phyloP scores from a whole-genome alignment of 805 yeast genomes.

The Wilhelminamyces savonicus region DNA sequence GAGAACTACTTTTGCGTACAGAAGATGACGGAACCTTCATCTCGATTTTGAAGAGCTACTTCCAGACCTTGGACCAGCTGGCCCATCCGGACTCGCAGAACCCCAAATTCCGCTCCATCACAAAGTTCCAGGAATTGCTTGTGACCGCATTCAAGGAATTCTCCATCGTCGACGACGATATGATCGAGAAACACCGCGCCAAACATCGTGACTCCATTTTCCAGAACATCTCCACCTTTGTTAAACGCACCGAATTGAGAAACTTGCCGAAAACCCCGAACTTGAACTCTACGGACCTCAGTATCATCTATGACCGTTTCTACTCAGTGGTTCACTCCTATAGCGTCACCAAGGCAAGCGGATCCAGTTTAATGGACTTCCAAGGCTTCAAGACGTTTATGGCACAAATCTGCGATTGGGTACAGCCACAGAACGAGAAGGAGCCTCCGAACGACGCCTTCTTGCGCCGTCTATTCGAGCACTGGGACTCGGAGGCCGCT shows the following conservation, averaged over 20 bases:
- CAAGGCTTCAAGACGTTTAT: constrained; percentile 67
- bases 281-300: constrained; percentile 50
- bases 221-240: constrained; percentile 82
- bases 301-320: constrained; percentile 78
- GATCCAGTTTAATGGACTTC: constrained; percentile 66
- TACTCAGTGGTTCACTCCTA: constrained; percentile 70
- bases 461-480: constrained; percentile 54
- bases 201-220: constrained; percentile 72
- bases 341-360: constrained; percentile 41
- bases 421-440: constrained; percentile 16
- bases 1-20: constrained; percentile 70
- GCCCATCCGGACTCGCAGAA: constrained; percentile 71
- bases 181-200: constrained; percentile 61
- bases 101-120: constrained; percentile 56
- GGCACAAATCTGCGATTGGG: constrained; percentile 80
- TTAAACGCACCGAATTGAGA: constrained; percentile 85
- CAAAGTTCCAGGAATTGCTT: constrained; percentile 83
- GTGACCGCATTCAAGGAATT: constrained; percentile 93
- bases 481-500: constrained; percentile 59
- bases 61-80: constrained; percentile 66
- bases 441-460: constrained; percentile 37
- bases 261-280: constrained; percentile 72
- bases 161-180: constrained; percentile 67
- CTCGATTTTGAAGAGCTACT: constrained; percentile 76
- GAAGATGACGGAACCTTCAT: constrained; percentile 93